Percentiles rank a stretch among this genome's conserved stretches.
These are phyloP conservation scores for Paraglomus brasilianum DNA, from an alignment of 192 early-diverging fungal species.

Conservation along the genomic window DNA sequence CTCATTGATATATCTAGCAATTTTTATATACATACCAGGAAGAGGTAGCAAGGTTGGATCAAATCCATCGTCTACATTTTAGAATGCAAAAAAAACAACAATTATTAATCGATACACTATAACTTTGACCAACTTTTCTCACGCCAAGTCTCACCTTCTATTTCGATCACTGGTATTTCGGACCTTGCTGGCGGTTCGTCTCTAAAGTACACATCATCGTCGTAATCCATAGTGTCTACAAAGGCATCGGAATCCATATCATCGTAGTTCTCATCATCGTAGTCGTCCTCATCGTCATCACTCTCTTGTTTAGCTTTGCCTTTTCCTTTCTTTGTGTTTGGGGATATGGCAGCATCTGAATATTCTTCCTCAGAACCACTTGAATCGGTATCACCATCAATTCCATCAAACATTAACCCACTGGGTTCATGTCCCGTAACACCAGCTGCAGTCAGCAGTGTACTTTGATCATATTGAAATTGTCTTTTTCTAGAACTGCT, in stretches of 20 bases:
- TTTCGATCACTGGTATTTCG: neutral
- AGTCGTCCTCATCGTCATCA: conserved; percentile 2
- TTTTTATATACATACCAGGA: conserved; percentile 20
- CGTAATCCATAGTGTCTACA: neutral
- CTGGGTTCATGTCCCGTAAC: neutral
- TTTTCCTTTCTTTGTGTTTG: neutral
- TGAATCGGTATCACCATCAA: conserved; percentile 11
- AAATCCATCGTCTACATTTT: conserved; percentile 20
- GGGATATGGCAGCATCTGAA: neutral
- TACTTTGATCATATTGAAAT: conserved; percentile 1
- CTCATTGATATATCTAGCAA: neutral
- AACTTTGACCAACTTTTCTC: neutral
- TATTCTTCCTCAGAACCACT: conserved; percentile 16
- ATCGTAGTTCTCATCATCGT: conserved; percentile 24
- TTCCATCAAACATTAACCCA: neutral
- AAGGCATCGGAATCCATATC: conserved; percentile 11
- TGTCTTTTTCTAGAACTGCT: conserved; percentile 1
- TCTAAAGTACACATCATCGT: conserved; percentile 24
- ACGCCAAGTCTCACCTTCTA: neutral
- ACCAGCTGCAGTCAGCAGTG: neutral
- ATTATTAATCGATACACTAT: neutral
- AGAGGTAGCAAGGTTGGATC: conserved; percentile 31
- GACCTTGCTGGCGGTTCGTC: neutral
- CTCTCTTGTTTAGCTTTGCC: neutral
- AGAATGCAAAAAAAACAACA: neutral